Conservation (phyloP, 2,329 filamentous ascomycete genomes). For the Acarospora socialis region DNA sequence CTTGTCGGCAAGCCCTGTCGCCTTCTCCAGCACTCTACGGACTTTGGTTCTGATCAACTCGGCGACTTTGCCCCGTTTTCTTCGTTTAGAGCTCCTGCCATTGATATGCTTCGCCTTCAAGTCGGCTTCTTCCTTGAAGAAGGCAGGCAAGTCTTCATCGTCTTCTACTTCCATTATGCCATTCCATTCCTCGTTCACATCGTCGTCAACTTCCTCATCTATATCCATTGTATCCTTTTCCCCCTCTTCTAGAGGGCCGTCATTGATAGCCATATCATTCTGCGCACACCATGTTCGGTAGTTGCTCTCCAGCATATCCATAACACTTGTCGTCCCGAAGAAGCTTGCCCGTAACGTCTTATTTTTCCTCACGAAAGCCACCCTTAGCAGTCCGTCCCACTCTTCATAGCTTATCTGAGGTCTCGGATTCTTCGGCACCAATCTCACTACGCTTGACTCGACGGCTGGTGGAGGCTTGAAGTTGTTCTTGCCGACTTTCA, state of each 20-base stretch:
- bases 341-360: conserved; percentile 74
- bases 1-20: conserved; percentile 67
- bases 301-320: conserved; percentile 73
- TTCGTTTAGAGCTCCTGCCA: conserved; percentile 46
- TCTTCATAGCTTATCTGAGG: conserved; percentile 88
- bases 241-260: conserved; percentile 33
- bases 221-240: conserved; percentile 25
- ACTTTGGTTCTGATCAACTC: conserved; percentile 80
- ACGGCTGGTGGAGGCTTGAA: conserved; percentile 91
- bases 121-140: conserved; percentile 54
- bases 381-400: conserved; percentile 77
- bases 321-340: conserved; percentile 63
- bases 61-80: conserved; percentile 65
- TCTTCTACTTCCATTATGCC: conserved; percentile 38
- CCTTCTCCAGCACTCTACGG: conserved; percentile 64
- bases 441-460: conserved; percentile 77
- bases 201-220: conserved; percentile 29
- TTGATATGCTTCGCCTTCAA: conserved; percentile 29
- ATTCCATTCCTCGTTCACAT: conserved; percentile 32
- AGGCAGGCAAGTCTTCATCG: conserved; percentile 58
- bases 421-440: conserved; percentile 73
- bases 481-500: conserved; percentile 94
- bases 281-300: conserved; percentile 84
- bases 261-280: conserved; percentile 66
- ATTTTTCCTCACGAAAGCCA: conserved; percentile 80